Evolutionary conservation across 495 filamentous ascomycete genomes (phyloP).

Genomic region (Rhypophila decipiens): DNA sequence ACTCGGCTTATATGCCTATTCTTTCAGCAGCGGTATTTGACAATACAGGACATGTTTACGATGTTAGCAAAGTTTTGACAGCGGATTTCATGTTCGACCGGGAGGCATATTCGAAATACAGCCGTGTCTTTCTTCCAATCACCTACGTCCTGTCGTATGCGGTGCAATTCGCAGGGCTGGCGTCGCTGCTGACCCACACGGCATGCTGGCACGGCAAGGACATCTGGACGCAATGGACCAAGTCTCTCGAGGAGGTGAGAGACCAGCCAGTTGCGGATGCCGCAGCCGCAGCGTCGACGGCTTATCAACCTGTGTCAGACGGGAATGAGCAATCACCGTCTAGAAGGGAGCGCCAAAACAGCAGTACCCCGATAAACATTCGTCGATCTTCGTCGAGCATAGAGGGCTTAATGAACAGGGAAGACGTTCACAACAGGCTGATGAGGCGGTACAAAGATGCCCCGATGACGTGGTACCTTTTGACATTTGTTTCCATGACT

Average conservation of each 20-base stretch:
- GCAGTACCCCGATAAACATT: no score
- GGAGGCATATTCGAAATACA: conserved; percentile 65
- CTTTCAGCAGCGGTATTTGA: conserved; percentile 72
- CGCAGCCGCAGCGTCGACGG: conserved; percentile 26
- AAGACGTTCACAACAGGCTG: conserved; percentile 73
- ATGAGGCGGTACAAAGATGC: conserved; percentile 72
- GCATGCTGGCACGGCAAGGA: conserved; percentile 69
- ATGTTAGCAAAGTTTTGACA: conserved; percentile 69
- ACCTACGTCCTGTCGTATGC: conserved; percentile 78
- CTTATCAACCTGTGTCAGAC: conserved; percentile 38
- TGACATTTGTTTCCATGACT: conserved; percentile 61
- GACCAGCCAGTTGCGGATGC: no score
- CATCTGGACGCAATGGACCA: conserved; percentile 63
- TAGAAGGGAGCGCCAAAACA: conserved; percentile 4
- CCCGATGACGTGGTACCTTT: conserved; percentile 69
- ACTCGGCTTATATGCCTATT: conserved; percentile 76
- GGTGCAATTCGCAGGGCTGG: conserved; percentile 72
- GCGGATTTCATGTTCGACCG: conserved; percentile 64
- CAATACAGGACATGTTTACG: conserved; percentile 69
- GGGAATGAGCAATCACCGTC: conserved; percentile 9
- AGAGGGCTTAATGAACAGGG: conserved; percentile 55
- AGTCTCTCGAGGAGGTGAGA: conserved; percentile 46
- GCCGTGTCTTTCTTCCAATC: conserved; percentile 73
- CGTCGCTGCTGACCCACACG: conserved; percentile 65
- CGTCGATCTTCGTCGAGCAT: conserved; percentile 32